Evolutionary conservation across 768 basidiomycete genomes (phyloP).

Genomic region (Thelephora ganbajun): DNA sequence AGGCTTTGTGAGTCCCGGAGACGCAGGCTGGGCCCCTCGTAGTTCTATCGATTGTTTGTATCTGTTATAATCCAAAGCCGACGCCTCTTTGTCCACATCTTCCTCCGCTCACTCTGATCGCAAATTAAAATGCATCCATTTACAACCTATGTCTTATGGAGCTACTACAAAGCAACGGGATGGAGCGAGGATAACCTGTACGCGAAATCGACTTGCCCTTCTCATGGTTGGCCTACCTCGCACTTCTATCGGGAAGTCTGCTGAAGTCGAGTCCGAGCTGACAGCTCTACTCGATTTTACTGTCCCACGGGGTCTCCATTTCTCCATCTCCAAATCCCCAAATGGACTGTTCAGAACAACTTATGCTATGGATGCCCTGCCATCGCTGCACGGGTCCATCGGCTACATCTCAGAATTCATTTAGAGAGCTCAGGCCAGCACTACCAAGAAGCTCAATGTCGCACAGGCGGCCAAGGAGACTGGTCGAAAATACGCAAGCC

Average conservation of each 20-base stretch:
- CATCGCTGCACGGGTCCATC: slow-evolving; percentile 82
- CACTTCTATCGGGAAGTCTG: slow-evolving; percentile 3
- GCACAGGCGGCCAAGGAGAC: slow-evolving; percentile 94
- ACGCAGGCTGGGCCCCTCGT: too few species aligned
- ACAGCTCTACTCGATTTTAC: slow-evolving; percentile 85
- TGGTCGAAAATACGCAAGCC: slow-evolving; percentile 73
- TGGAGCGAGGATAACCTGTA: slow-evolving; percentile 98
- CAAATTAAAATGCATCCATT: slow-evolving; percentile 59
- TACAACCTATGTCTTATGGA: slow-evolving; percentile 75
- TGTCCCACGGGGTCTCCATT: slow-evolving; percentile 68
- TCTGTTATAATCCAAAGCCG: too few species aligned
- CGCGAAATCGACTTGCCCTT: slow-evolving; percentile 78
- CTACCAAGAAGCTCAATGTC: slow-evolving; percentile 80
- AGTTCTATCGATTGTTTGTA: too few species aligned
- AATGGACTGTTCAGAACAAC: slow-evolving; percentile 82
- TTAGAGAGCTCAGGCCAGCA: slow-evolving; percentile 67
- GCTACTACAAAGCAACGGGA: slow-evolving; percentile 83
- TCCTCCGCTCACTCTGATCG: neutral
- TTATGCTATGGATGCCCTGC: slow-evolving; percentile 87
- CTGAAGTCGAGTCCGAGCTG: slow-evolving; percentile 7
- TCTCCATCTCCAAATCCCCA: slow-evolving; percentile 77
- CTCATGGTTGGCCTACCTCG: slow-evolving; percentile 42
- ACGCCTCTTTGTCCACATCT: neutral
- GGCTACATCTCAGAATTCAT: slow-evolving; percentile 97
- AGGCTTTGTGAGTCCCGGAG: too few species aligned